These are phyloP conservation scores for Acer yangbiense DNA, from an alignment of 345 rosid species.

Conservation along the genomic window DNA sequence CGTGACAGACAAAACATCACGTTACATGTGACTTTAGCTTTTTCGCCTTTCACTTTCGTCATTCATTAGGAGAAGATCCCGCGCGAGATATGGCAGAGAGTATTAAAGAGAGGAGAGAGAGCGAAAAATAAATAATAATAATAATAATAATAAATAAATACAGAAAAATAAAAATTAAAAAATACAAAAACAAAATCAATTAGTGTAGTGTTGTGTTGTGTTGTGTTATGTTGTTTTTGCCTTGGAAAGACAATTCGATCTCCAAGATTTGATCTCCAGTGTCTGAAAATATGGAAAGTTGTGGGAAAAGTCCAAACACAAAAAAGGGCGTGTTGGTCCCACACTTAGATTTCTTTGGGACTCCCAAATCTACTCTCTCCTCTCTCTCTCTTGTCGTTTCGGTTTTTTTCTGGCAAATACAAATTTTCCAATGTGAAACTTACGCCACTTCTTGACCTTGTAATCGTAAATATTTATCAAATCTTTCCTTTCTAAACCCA, in stretches of 20 bases:
- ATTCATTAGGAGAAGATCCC: not conserved
- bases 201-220: not conserved
- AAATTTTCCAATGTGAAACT: not conserved
- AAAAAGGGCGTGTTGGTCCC: constrained; percentile 40
- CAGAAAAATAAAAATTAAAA: no score
- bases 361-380: constrained; percentile 48
- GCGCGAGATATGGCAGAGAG: not conserved
- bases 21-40: not conserved
- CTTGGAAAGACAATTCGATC: constrained; percentile 39
- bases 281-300: constrained; percentile 37
- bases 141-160: no score
- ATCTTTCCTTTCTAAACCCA: no score
- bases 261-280: constrained; percentile 56
- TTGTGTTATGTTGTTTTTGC: not conserved
- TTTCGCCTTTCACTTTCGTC: not conserved
- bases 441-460: not conserved
- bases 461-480: not conserved
- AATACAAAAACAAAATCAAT: constrained; percentile 5
- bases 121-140: no score
- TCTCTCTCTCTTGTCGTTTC: constrained; percentile 29
- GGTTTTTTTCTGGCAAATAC: constrained; percentile 17
- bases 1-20: constrained; percentile 2
- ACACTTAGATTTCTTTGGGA: constrained; percentile 50
- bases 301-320: constrained; percentile 47
- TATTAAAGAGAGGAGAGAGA: not conserved